A percentile compares a stretch with the other conserved stretches of the same genome.
phyloP scores from a whole-genome alignment of 2,329 filamentous ascomycete genomes.

The Colletotrichum tabaci region DNA sequence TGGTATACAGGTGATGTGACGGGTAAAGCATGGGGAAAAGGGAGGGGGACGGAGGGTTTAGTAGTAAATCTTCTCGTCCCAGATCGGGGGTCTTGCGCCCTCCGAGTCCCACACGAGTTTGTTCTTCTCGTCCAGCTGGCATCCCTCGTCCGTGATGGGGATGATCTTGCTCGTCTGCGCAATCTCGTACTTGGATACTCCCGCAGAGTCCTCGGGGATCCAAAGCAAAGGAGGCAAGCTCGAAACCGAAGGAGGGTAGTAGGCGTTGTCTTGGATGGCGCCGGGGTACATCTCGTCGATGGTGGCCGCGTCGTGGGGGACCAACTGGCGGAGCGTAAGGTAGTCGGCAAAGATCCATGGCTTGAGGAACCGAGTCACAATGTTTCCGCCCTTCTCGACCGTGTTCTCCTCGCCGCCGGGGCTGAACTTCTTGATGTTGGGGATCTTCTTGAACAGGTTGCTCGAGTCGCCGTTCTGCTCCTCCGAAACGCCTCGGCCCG shows the following conservation, averaged over 20 bases:
- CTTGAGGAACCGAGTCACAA: constrained; percentile 79
- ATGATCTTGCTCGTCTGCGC: constrained; percentile 79
- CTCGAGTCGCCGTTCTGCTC: constrained; percentile 42
- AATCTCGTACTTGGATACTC: constrained; percentile 84
- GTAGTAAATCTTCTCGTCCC: constrained; percentile 62
- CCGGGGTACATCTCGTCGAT: constrained; percentile 71
- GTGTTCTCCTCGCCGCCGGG: constrained; percentile 45
- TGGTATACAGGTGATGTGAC: constrained; percentile 25
- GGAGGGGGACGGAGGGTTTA: constrained; percentile 44
- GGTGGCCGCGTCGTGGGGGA: constrained; percentile 69
- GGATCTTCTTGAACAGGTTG: constrained; percentile 41
- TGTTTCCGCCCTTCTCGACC: constrained; percentile 63
- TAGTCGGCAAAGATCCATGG: constrained; percentile 86
- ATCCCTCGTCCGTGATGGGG: constrained; percentile 85
- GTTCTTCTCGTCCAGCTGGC: constrained; percentile 77
- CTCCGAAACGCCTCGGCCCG: constrained; percentile 38
- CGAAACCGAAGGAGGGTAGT: constrained; percentile 79
- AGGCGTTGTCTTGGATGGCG: constrained; percentile 77
- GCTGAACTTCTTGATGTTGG: constrained; percentile 42
- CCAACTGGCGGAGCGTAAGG: constrained; percentile 75
- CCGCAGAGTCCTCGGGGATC: constrained; percentile 83
- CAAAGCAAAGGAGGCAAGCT: constrained; percentile 80
- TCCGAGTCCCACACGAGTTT: constrained; percentile 59
- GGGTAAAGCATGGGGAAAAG: background rate
- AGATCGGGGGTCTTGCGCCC: constrained; percentile 60